These are phyloP conservation scores for Candida schatavii DNA, from an alignment of 805 yeast species.

Conservation along the genomic window DNA sequence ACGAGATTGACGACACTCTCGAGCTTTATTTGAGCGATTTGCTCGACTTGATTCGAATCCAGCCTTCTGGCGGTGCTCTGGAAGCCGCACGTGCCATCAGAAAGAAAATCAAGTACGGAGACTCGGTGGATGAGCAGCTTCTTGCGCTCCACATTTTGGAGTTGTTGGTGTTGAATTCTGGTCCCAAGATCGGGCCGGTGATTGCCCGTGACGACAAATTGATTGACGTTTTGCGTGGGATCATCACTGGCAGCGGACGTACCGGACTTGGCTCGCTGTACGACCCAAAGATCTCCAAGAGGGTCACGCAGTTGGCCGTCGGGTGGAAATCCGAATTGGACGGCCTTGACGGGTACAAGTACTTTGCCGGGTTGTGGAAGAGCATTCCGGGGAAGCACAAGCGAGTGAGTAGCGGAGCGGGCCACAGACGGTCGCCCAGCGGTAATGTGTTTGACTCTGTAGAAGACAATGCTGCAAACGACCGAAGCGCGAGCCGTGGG, in stretches of 20 bases:
- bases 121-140: constrained; percentile 51
- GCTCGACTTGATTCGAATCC: constrained; percentile 47
- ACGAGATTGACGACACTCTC: constrained; percentile 36
- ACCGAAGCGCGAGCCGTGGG: background rate
- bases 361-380: constrained; percentile 46
- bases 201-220: constrained; percentile 69
- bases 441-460: constrained; percentile 9
- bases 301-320: constrained; percentile 48
- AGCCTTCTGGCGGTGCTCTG: constrained; percentile 34
- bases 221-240: constrained; percentile 57
- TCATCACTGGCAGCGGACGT: constrained; percentile 38
- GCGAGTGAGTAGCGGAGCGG: constrained; percentile 11
- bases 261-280: constrained; percentile 37
- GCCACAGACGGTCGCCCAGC: constrained; percentile 10
- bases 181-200: constrained; percentile 33
- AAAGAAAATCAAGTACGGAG: constrained; percentile 87
- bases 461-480: constrained; percentile 5
- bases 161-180: constrained; percentile 42
- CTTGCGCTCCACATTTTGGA: constrained; percentile 54
- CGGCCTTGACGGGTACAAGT: constrained; percentile 47
- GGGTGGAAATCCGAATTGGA: constrained; percentile 66
- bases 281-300: constrained; percentile 42
- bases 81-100: constrained; percentile 93
- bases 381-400: constrained; percentile 39
- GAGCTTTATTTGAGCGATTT: constrained; percentile 55